phyloP scores from a whole-genome alignment of 345 rosid species.

The Corymbia maculata region DNA sequence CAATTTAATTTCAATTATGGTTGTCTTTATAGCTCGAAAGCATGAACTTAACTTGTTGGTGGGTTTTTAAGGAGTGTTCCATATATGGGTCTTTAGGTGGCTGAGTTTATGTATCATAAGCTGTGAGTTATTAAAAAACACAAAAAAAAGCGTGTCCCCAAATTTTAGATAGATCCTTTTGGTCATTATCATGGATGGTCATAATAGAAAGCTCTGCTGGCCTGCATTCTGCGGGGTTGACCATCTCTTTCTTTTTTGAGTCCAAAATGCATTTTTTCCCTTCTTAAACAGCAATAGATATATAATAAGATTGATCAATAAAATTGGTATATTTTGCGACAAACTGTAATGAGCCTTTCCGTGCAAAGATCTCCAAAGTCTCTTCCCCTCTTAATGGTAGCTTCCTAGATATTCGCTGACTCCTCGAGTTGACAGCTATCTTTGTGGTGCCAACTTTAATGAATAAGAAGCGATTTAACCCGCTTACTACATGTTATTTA shows the following conservation, averaged over 20 bases:
- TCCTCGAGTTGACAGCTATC: background rate
- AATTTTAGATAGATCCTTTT: background rate
- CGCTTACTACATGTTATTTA: background rate
- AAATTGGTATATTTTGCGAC: background rate
- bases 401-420: background rate
- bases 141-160: background rate
- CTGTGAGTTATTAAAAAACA: background rate
- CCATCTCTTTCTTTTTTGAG: background rate
- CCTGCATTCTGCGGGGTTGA: background rate
- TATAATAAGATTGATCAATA: background rate
- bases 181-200: background rate
- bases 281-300: background rate
- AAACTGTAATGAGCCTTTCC: background rate
- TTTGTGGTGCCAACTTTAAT: background rate
- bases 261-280: background rate
- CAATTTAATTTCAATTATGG: background rate
- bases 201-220: background rate
- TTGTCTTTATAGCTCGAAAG: background rate
- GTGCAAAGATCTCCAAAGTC: background rate
- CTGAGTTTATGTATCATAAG: background rate
- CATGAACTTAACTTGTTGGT: background rate
- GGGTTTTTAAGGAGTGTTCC: background rate
- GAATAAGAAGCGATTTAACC: background rate
- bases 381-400: background rate
- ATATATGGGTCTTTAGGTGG: background rate